phyloP scores from a whole-genome alignment of 495 filamentous ascomycete genomes.

The Penicillium daleae region DNA sequence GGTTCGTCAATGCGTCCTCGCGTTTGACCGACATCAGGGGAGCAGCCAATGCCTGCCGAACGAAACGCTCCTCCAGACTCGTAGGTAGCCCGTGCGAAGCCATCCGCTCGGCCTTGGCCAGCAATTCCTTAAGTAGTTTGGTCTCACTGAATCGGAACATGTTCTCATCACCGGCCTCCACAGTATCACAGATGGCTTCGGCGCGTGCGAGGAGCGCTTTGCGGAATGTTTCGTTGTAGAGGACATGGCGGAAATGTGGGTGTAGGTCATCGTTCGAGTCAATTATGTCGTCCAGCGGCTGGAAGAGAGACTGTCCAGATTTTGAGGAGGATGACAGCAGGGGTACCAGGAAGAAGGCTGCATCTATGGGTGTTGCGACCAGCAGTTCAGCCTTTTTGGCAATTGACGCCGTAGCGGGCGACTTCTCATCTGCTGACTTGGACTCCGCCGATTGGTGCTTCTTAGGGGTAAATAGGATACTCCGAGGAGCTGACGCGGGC shows the following conservation, averaged over 20 bases:
- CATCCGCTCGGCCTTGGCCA: constrained; percentile 75
- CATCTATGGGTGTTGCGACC: constrained; percentile 82
- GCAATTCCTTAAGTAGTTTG: constrained; percentile 69
- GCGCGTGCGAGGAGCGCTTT: constrained; percentile 55
- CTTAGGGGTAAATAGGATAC: constrained; percentile 38
- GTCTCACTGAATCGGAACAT: constrained; percentile 76
- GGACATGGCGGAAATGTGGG: constrained; percentile 59
- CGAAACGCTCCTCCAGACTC: constrained; percentile 86
- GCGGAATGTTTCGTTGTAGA: constrained; percentile 53
- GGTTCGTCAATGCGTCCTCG: constrained; percentile 38
- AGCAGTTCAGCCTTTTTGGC: constrained; percentile 70
- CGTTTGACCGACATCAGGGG: constrained; percentile 69
- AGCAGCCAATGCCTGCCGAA: constrained; percentile 72
- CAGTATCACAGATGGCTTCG: constrained; percentile 71
- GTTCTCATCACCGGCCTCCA: constrained; percentile 77
- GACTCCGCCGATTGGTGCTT: constrained; percentile 7
- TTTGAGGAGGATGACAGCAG: constrained; percentile 52
- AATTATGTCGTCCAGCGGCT: constrained; percentile 79
- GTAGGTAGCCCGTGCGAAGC: constrained; percentile 64
- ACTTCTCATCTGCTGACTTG: constrained; percentile 14
- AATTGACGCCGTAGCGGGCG: constrained; percentile 30
- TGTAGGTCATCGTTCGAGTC: constrained; percentile 63
- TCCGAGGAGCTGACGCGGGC: constrained; percentile 45
- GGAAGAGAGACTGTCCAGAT: constrained; percentile 60
- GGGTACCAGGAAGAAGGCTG: constrained; percentile 82